These are phyloP conservation scores for Cruciata laevipes DNA, from an alignment of 257 asterid genomes.

Conservation along the genomic window DNA sequence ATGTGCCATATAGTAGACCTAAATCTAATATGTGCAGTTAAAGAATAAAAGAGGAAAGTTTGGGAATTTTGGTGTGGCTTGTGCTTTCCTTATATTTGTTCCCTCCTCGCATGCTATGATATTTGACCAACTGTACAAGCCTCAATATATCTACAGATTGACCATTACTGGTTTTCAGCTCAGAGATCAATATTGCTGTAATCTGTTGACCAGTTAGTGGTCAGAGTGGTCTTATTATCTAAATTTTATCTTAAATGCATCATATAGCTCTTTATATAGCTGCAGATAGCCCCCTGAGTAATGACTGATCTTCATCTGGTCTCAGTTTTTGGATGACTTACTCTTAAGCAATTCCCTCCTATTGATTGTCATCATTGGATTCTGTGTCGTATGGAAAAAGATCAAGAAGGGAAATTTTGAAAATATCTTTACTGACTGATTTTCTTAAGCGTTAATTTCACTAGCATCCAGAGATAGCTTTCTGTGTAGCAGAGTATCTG, in stretches of 20 bases:
- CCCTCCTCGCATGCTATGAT: neutral
- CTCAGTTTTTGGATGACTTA: neutral
- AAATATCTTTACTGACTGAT: neutral
- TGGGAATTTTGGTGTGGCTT: neutral
- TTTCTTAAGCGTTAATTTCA: neutral
- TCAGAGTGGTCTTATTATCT: neutral
- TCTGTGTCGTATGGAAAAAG: too few relatives aligned
- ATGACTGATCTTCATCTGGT: neutral
- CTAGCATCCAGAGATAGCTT: neutral
- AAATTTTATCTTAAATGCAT: neutral
- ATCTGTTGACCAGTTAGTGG: neutral
- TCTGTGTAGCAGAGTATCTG: neutral
- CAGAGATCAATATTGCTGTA: neutral
- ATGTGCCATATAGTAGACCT: slow-evolving; percentile 14
- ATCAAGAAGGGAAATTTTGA: too few relatives aligned
- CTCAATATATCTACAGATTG: neutral
- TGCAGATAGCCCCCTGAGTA: neutral
- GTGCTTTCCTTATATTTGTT: neutral
- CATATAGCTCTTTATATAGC: neutral
- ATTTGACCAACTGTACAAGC: neutral
- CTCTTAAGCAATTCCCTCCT: neutral
- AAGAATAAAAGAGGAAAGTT: neutral
- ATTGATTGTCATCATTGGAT: too few relatives aligned
- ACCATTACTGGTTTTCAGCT: slow-evolving; percentile 1
- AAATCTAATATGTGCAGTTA: neutral